Evolutionary conservation across 2,329 filamentous ascomycete genomes (phyloP).

Genomic region (Botryotinia convoluta): DNA sequence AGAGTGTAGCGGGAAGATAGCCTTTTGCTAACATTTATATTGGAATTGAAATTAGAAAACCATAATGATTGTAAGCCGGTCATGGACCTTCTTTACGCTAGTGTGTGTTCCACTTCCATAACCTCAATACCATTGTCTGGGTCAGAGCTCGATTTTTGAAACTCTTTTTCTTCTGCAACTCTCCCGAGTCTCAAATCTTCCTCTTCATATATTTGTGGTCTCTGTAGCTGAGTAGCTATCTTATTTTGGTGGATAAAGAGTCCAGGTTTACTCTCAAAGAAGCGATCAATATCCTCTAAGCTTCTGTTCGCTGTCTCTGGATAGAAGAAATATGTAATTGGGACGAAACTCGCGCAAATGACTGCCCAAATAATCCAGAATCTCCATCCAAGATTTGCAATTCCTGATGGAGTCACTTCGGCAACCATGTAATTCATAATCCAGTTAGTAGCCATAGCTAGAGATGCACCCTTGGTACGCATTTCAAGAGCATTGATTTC

Average conservation of each 20-base stretch:
- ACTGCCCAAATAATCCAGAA: conserved; percentile 42
- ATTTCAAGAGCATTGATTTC: conserved; percentile 54
- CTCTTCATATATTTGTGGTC: conserved; percentile 27
- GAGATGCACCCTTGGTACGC: conserved; percentile 56
- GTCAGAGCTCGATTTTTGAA: not conserved
- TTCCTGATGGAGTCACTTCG: conserved; percentile 40
- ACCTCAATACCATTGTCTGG: not conserved
- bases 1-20: not conserved
- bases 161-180: conserved; percentile 16
- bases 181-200: conserved; percentile 25
- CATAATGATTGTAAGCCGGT: not conserved
- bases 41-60: not conserved
- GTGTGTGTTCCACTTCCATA: not conserved
- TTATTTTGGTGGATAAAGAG: conserved; percentile 28
- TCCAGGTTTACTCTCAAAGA: conserved; percentile 40
- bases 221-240: conserved; percentile 26
- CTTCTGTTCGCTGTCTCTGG: conserved; percentile 51
- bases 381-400: conserved; percentile 39
- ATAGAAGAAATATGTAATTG: conserved; percentile 47
- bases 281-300: conserved; percentile 52
- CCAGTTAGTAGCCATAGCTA: conserved; percentile 43
- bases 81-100: not conserved
- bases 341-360: conserved; percentile 39
- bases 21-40: not conserved
- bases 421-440: conserved; percentile 56